Evolutionary conservation across 495 filamentous ascomycete genomes (phyloP), one percentile per base, ranked within the genome.

Genomic region (Penicillium bovifimosum): DNA sequence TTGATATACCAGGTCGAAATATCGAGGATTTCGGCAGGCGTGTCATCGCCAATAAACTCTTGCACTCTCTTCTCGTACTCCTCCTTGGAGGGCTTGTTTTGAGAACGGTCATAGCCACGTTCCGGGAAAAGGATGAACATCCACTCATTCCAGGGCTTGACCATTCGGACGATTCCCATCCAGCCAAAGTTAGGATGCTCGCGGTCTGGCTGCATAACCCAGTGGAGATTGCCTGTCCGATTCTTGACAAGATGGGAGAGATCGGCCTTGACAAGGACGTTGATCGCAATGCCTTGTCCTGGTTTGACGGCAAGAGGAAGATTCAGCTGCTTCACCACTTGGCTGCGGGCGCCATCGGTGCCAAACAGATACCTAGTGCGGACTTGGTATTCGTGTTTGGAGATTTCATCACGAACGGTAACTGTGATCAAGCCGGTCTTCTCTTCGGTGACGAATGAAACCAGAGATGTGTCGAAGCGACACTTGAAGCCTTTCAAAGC

Each of bases 101-200:
- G 58, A 58, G 9, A 61, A 27, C 40, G 38, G 10, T 70, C 64
- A 13, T 60, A 58, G n/a, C 65, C 64, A 0, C 69, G 71, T 24
- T 61, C 60, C 0, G 75, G 69, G 11, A 78, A 67, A n/a, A 75
- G 55, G 50, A 80, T 77, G 40, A 81, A 75, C 61, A 82, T 70
- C 79, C 79, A 79, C 58, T 81, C 71, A 58, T 77, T 53, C 78
- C 77, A 82, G 1, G 78, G 72, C 60, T 77, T 78, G 2, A 82
- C 75, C 75, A 82, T 77, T 18, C 79, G 60, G 5, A 71, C 55
- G 41, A 77, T 69, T 11, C 57, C 52, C 11, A 60, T 60, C 71
- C 74, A 76, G 0, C 66, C 74, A 55, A 68, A 77, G 0, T 55
- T 55, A 3, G 69, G 70, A 32, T 72, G 63, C 39, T 75, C 66